A percentile compares a stretch with the other conserved stretches of the same genome.
phyloP scores from a whole-genome alignment of 208 protist species.

The Acanthamoeba culbertsoni region DNA sequence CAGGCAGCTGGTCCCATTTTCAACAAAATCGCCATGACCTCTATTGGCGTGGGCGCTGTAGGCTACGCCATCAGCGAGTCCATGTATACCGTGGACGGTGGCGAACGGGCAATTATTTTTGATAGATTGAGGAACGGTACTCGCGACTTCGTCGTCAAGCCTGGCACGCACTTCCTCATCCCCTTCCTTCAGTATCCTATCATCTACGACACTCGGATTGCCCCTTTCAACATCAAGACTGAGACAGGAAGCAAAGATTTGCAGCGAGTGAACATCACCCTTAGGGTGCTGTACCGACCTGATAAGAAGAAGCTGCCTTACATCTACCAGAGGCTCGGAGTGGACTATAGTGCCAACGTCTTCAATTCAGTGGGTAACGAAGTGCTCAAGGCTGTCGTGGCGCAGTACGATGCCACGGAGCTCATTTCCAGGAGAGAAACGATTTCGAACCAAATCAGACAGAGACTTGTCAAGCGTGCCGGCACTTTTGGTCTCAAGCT shows the following conservation, averaged over 20 bases:
- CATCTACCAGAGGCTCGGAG: conserved; percentile 92
- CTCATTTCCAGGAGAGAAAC: conserved; percentile 76
- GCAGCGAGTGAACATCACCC: conserved; percentile 95
- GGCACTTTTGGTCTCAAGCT: conserved; percentile 15
- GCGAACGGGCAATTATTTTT: conserved; percentile 43
- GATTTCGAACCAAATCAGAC: conserved; percentile 81
- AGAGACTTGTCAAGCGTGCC: conserved; percentile 42
- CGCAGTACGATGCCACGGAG: conserved; percentile 50
- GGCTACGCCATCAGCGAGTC: conserved; percentile 22
- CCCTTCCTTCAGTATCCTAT: conserved; percentile 56
- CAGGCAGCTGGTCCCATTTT: background rate
- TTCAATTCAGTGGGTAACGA: conserved; percentile 87
- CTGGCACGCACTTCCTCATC: conserved; percentile 50
- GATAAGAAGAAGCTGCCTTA: conserved; percentile 88
- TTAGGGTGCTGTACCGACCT: conserved; percentile 95
- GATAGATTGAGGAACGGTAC: conserved; percentile 54
- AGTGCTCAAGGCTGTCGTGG: conserved; percentile 95
- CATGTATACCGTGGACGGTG: conserved; percentile 49
- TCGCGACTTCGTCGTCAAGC: conserved; percentile 44
- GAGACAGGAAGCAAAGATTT: conserved; percentile 82
- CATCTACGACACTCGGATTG: conserved; percentile 29
- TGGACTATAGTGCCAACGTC: conserved; percentile 88
- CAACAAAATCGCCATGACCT: background rate
- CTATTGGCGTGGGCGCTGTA: background rate
- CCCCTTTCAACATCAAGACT: conserved; percentile 44